Evolutionary conservation across 148 eudicot species (phyloP), one percentile per base, ranked within the genome.

Genomic region (Chenopodium berlandieri): DNA sequence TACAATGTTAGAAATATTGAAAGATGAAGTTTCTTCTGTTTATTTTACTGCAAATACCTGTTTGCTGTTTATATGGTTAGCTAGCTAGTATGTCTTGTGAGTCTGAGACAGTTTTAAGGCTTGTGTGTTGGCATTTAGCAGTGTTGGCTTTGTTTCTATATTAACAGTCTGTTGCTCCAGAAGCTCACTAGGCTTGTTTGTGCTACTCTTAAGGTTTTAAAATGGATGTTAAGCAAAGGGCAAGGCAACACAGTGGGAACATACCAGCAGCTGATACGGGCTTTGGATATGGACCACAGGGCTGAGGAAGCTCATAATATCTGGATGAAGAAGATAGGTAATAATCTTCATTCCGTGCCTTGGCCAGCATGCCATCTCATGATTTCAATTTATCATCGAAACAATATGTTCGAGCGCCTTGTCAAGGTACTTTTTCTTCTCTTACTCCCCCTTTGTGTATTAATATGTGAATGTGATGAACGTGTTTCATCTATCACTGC

Each of bases 141-240:
- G 56, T n/a, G 2, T 40, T 64, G 52, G 7, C 25, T 71, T 79
- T 1, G 2, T 54, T 12, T 30, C 32, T 32, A 34, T 37, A 20
- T 67, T 27, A 34, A 40, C 22, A 16, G 62, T 56, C 22, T 27
- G 32, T 73, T 40, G n/a, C 69, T 44, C 65, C 56, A 40, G 25
- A 25, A 37, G 66, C 72, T 68, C 50, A 58, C 20, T 17, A 56
- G 56, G 58, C 37, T 34, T 76, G 71, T 56, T 79, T 52, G 44
- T 67, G 34, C 25, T 52, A 11, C 77, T 73, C 7, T 71, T 71
- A 64, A 88, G 90, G 99, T 96, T 23, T 87, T 92, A 17, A 96
- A 96, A 81, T 96, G 99, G 97, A 92, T 93, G 90, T 84, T 96
- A 82, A 94, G 99, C 90, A 96, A 96, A 82, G 99, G 99, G 70